These are phyloP conservation scores for Mycosarcoma maydis DNA, from an alignment of 1,284 basidiomycete genomes.

Conservation along the genomic window DNA sequence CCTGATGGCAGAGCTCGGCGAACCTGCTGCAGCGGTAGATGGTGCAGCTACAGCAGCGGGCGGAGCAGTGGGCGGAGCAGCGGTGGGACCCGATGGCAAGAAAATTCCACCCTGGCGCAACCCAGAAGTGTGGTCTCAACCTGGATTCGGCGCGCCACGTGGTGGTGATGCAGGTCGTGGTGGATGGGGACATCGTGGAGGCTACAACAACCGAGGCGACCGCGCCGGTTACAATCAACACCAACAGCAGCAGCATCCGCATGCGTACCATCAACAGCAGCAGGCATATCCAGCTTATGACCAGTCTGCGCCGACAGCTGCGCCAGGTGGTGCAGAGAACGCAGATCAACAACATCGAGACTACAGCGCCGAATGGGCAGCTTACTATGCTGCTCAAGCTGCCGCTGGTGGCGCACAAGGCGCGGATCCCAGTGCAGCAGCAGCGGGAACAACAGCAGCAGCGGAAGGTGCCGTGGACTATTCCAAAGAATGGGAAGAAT, in stretches of 20 bases:
- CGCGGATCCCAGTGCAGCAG: slow-evolving; percentile 4
- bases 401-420: slow-evolving; percentile 17
- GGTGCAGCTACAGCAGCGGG: slow-evolving; percentile 40
- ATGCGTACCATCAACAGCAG: slow-evolving; percentile 9
- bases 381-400: slow-evolving; percentile 61
- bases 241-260: slow-evolving; percentile 2
- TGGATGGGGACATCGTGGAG: slow-evolving; percentile 25
- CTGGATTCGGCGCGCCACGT: slow-evolving; percentile 40
- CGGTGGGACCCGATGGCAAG: slow-evolving; percentile 56
- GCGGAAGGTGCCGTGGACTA: slow-evolving; percentile 46
- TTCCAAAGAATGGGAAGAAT: slow-evolving; percentile 65
- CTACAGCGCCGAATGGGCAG: slow-evolving; percentile 65
- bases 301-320: slow-evolving; percentile 2
- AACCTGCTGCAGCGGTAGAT: slow-evolving; percentile 70
- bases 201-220: slow-evolving; percentile 30
- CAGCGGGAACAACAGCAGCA: slow-evolving; percentile 13
- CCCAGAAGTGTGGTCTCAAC: slow-evolving; percentile 61
- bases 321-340: neutral
- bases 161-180: slow-evolving; percentile 23
- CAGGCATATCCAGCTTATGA: slow-evolving; percentile 14
- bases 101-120: slow-evolving; percentile 67
- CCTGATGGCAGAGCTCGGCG: slow-evolving; percentile 97
- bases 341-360: slow-evolving; percentile 45
- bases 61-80: slow-evolving; percentile 16
- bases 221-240: slow-evolving; percentile 3